Base-by-base conservation (phyloP, 371 early-diverging fungal genomes). In the Lichtheimia hyalospora region DNA sequence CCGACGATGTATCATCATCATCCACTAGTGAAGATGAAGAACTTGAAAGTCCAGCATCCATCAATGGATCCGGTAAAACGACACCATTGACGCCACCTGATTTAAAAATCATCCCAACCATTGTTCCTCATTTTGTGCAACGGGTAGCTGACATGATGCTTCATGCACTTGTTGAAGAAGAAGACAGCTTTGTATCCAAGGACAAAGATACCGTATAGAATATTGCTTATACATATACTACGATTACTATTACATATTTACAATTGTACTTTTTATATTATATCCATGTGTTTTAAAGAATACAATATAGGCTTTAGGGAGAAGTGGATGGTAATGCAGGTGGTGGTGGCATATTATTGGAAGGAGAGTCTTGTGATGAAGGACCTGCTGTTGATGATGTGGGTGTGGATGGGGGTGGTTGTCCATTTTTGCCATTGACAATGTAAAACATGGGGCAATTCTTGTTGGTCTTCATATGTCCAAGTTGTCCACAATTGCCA, bases 381-480 rank as follows among this genome's bases (percentile, higher is more conserved):
- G 52, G 28, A 5, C 16, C 20, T 52, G 28, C n/a, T 18, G 53
- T 40, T 39, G 53, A 8, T 53, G 39, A 12, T 39, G 53, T 16
- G 2, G 53, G 16, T 20, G 23, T 20, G 0, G 52, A 34, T 34
- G 14, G 52, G 25, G 7, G n/a, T 20, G 2, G 53, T 40, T n/a
- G 53, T 41, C 12, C 46, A 25, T 51, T 51, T 21, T 5, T 20
- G 28, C 40, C 40, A 66, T 72, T 72, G 49, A 68, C 68, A 13
- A 73, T 40, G 53, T 83, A 80, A 46, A 83, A 89, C 62, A 76
- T 86, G 52, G 93, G 93, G 58, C 94, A 93, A 52, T 84, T 89
- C 55, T 88, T 86, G 70, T 92, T 93, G 3, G 93, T 93, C 69
- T 90, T 93, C 90, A 92, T 93, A 55, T 93, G 94, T n/a, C 94